phyloP scores from a whole-genome alignment of 345 rosid species.

The Eucalyptus viminalis region DNA sequence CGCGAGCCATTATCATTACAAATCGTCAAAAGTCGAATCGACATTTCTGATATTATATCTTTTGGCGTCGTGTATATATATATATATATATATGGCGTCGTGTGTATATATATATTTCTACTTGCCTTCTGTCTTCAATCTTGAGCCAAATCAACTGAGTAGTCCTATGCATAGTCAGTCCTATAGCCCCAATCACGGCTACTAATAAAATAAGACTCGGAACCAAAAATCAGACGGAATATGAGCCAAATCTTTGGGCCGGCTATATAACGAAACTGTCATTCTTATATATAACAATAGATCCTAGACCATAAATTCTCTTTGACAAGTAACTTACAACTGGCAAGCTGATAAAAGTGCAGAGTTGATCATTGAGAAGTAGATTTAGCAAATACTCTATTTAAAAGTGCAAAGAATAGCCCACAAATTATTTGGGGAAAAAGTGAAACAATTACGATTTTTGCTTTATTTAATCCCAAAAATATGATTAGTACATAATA shows the following conservation, averaged over 20 bases:
- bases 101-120: too few relatives aligned
- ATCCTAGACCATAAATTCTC: not conserved
- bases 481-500: too few relatives aligned
- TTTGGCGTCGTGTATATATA: too few relatives aligned
- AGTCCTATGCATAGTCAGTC: too few relatives aligned
- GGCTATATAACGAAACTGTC: not conserved
- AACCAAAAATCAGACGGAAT: too few relatives aligned
- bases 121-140: not conserved
- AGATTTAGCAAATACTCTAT: not conserved
- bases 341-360: not conserved
- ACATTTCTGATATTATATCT: not conserved
- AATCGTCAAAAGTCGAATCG: rapidly evolving
- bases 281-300: too few relatives aligned
- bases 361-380: not conserved
- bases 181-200: too few relatives aligned
- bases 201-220: too few relatives aligned
- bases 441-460: not conserved
- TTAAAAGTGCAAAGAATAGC: not conserved
- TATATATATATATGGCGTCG: too few relatives aligned
- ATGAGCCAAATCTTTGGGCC: too few relatives aligned
- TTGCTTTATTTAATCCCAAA: too few relatives aligned
- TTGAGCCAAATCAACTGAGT: not conserved
- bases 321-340: not conserved
- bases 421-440: not conserved
- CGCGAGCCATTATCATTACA: not conserved